Evolutionary conservation across 1,284 basidiomycete species (phyloP), one percentile per base, ranked within the genome.

Genomic region (Calocybe gambosa): DNA sequence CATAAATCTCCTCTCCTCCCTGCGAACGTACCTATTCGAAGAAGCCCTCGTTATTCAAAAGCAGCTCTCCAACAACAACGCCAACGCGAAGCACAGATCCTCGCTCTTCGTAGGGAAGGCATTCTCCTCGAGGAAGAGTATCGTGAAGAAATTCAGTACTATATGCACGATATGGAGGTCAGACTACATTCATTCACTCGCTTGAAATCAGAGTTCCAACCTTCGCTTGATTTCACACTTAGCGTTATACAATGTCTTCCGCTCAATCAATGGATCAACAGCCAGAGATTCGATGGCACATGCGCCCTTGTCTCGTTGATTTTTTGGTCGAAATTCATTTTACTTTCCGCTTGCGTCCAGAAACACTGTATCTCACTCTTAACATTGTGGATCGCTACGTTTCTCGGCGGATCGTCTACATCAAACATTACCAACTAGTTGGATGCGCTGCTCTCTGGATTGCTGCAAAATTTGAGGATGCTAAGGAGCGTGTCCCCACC

Each of bases 341-440:
- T 62, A 91, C 89, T 53, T 94, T 97, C 73, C 82, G 93, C 37
- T 82, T 99, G 35, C 91, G 95, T 29, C 93, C 96, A 8, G 96
- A 99, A 71, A 99, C 96, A 1, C 80, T 99, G 50, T 99, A 97
- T 69, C 88, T 99, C 62, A 90, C 95, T 20, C 80, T 98, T 70
- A 99, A 99, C 75, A 95, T 99, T 63, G 86, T 99, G 65, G 96
- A 99, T 69, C 93, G 96, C 58, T 99, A 99, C 68, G 92, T 99
- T 23, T 98, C 96, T 43, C 93, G 94, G 58, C 90, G 96, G 38
- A 89, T 99, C 56, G 96, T 99, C 46, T 98, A 93, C 73, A 93
- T 94, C 74, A 96, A 96, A 68, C 96, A 99, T 70, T 99, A 98
- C 66, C 96, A 99, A 64, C 88, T 99, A 43, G 95, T 99, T 44